A percentile compares a stretch with the other conserved stretches of the same genome.
Evolutionary conservation across 495 filamentous ascomycete genomes (phyloP).

Genomic region (Hyaloscypha hepaticicola): DNA sequence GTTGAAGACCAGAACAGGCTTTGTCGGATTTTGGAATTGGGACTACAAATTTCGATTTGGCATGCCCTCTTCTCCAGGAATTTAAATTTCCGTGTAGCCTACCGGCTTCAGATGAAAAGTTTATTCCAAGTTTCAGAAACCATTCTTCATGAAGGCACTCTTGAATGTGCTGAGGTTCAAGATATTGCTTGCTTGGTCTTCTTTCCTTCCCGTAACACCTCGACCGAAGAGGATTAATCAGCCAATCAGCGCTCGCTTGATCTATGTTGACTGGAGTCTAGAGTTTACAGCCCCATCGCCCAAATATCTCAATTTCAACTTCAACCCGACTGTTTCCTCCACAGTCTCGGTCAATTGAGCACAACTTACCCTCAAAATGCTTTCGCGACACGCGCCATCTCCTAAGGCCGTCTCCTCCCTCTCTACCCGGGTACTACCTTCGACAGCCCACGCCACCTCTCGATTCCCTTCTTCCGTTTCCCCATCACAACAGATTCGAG

Average conservation of each 20-base stretch:
- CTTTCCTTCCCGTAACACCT: constrained; percentile 4
- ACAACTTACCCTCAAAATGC: constrained; percentile 36
- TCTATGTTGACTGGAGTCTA: constrained; percentile 22
- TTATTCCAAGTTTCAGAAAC: not conserved
- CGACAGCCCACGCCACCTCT: constrained; percentile 36
- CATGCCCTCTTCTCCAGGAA: too few relatives aligned
- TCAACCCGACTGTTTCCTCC: constrained; percentile 16
- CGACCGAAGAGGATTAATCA: constrained; percentile 3
- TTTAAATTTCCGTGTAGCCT: too few relatives aligned
- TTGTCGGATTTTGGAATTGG: too few relatives aligned
- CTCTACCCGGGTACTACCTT: constrained; percentile 56
- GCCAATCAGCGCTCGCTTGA: constrained; percentile 19
- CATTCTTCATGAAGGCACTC: not conserved
- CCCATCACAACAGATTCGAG: constrained; percentile 49
- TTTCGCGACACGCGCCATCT: constrained; percentile 39
- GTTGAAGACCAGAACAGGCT: too few relatives aligned
- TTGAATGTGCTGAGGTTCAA: not conserved
- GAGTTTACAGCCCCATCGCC: not conserved
- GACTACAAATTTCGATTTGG: too few relatives aligned
- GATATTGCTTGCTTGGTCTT: constrained; percentile 1
- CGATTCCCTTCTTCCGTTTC: constrained; percentile 38
- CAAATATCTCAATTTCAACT: constrained; percentile 19
- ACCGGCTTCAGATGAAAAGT: not conserved
- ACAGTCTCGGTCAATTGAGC: constrained; percentile 32
- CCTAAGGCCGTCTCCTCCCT: constrained; percentile 50